Conservation (phyloP, 768 basidiomycete species). For the Trametes maxima region DNA sequence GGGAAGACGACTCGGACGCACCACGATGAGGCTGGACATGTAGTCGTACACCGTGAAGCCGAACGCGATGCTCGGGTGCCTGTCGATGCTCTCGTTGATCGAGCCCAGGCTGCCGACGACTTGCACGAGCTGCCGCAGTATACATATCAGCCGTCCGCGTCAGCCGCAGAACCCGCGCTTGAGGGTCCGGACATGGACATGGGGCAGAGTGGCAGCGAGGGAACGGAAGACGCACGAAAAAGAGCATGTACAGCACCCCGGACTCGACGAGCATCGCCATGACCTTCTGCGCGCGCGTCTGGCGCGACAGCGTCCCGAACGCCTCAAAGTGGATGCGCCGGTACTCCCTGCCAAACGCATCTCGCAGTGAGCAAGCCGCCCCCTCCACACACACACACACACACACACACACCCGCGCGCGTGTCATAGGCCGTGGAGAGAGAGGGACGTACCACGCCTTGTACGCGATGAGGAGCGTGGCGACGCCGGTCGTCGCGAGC, state of each 20-base stretch:
- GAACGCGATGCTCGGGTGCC: constrained; percentile 14
- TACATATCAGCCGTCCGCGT: no score
- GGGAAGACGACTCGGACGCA: constrained; percentile 12
- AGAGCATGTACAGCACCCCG: constrained; percentile 29
- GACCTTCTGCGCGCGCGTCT: constrained; percentile 20
- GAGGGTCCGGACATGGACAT: no score
- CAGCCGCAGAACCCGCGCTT: neutral
- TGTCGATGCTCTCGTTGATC: constrained; percentile 9
- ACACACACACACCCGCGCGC: no score
- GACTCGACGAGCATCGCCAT: constrained; percentile 28
- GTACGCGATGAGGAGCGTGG: constrained; percentile 24
- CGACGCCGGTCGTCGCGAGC: constrained; percentile 23
- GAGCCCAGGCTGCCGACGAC: constrained; percentile 4
- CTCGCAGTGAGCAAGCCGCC: no score
- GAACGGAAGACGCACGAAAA: constrained; percentile 29
- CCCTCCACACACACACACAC: no score
- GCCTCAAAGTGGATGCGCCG: neutral
- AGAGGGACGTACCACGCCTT: constrained; percentile 22
- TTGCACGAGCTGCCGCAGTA: neutral
- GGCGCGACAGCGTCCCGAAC: constrained; percentile 3
- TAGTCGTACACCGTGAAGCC: constrained; percentile 23
- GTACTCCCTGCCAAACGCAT: constrained; percentile 7
- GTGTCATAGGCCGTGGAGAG: no score
- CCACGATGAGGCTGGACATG: constrained; percentile 27
- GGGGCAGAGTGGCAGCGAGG: no score